Evolutionary conservation across 164 flowering plant species (phyloP), one percentile per base, ranked within the genome.

Genomic region (Aristolochia contorta): DNA sequence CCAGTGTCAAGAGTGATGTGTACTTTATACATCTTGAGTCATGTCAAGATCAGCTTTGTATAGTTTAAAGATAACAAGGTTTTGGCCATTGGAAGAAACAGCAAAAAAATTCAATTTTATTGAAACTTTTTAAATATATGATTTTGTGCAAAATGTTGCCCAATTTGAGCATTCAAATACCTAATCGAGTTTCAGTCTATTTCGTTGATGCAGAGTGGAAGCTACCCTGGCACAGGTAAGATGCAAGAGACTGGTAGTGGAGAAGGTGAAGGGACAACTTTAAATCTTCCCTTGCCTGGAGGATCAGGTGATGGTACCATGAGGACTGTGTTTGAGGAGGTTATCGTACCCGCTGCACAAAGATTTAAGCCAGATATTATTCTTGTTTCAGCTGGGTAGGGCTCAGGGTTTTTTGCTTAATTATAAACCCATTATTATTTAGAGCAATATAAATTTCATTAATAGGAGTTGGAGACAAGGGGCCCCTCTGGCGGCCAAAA

Each of bases 141-240:
- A 4, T 37, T 37, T 37, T 37, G 43, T 37, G 12, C 5, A 8
- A 37, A 3, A 7, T 10, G 12, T 37, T 37, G 43, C 43, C 43
- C 15, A 25, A 19, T 24, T 2, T 49, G 12, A 14, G 25, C 47
- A 12, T 61, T 46, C 55, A 20, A 16, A 32, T 19, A 49, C 10
- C 22, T 21, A 49, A 15, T 37, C 7, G 5, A 10, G 5, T 37
- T 37, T 37, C 22, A 37, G 13, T 46, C 15, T 47, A 3, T 6
- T 20, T 59, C 41, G 6, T 30, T 46, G 41, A 69, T 70, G 62
- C 72, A 92, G 98, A 90, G 83, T 71, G 96, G 98, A 61, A 92
- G 98, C 77, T 92, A 89, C 62, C 98, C 98, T n/a, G 96, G 96
- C 43, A 92, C 98, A n/a, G 98, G 98, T 67, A 92, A 83, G 71